These are phyloP conservation scores for Puccinia novopanici DNA, from an alignment of 1,284 basidiomycete species.

Conservation along the genomic window DNA sequence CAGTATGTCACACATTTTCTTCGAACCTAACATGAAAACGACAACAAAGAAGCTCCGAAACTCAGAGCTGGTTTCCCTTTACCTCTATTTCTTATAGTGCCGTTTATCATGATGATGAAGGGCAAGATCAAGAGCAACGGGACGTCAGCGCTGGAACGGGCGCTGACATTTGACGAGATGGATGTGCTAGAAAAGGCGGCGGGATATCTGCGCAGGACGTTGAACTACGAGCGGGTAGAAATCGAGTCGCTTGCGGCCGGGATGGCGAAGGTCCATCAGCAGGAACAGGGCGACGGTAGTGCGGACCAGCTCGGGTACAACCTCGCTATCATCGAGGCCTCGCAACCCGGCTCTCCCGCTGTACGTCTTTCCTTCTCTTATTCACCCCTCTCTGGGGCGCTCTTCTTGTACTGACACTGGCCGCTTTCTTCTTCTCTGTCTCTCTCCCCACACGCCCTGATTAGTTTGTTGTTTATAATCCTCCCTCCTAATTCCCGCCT, in stretches of 20 bases:
- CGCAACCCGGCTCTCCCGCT: conserved; percentile 81
- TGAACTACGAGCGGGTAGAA: conserved; percentile 74
- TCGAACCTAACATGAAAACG: background rate
- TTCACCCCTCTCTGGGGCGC: background rate
- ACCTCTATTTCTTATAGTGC: conserved; percentile 19
- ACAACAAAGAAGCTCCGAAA: no score
- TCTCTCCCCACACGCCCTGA: background rate
- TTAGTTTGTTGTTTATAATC: conserved; percentile 24
- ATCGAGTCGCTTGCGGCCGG: conserved; percentile 73
- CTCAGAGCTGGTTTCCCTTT: background rate
- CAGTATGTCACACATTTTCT: conserved; percentile 58
- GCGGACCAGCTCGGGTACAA: conserved; percentile 67
- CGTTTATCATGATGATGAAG: conserved; percentile 50
- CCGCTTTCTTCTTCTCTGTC: background rate
- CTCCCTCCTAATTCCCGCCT: background rate
- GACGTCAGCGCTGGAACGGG: conserved; percentile 65
- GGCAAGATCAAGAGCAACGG: conserved; percentile 66
- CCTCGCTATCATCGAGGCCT: conserved; percentile 72
- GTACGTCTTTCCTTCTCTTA: background rate
- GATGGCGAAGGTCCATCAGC: conserved; percentile 54
- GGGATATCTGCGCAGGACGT: conserved; percentile 76
- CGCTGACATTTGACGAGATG: conserved; percentile 34
- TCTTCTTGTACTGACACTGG: background rate
- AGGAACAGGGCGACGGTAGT: conserved; percentile 61
- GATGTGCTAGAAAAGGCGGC: conserved; percentile 24